Evolutionary conservation across 768 basidiomycete genomes (phyloP), one percentile per base, ranked within the genome.

Genomic region (Vararia minispora): DNA sequence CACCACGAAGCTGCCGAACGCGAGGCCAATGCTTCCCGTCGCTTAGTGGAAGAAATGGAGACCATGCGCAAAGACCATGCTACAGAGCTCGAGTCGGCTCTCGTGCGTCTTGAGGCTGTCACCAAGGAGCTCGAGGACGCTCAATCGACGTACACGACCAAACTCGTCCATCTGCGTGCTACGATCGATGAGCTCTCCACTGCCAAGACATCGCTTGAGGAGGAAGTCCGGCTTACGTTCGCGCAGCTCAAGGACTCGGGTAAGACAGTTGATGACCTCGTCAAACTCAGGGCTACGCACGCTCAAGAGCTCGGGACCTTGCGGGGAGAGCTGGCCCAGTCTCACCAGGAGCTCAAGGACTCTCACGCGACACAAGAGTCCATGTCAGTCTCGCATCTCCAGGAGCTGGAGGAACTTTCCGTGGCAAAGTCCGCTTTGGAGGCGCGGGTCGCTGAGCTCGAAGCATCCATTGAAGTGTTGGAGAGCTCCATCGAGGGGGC

Each of bases 91-190:
- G 41, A 48, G 14, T 39, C 35, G 16, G 40, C 56, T 12, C 50
- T 50, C 22, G 47, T 42, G 24, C 49, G 41, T 16, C 35, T 54
- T 16, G 43, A 44, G 5, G 42, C 41, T 7, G 39, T 46, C 6
- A 48, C 44, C 17, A 35, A 39, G 8, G 46, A 51, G 35, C 31
- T 54, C 18, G 39, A 47, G 31, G 42, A 48, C 18, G 40, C 42
- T 18, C 42, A 37, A 3, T 35, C 39, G 33, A 39, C 47, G 7
- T 34, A 39, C 33, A 44, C 35, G 23, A 57, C 62, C 33, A 65
- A 64, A 38, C 62, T 59, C 16, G 54, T 59, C 32, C 57, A 56
- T 20, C 53, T 74, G 29, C 33, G 35, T 1, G 40, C 21, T n/a
- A 40, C 47, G n/a, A 43, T 51, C 12, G 43, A 41, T 9, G 47